These are phyloP conservation scores for Alternaria metachromatica DNA, from an alignment of 2,329 filamentous ascomycete species.

Conservation along the genomic window DNA sequence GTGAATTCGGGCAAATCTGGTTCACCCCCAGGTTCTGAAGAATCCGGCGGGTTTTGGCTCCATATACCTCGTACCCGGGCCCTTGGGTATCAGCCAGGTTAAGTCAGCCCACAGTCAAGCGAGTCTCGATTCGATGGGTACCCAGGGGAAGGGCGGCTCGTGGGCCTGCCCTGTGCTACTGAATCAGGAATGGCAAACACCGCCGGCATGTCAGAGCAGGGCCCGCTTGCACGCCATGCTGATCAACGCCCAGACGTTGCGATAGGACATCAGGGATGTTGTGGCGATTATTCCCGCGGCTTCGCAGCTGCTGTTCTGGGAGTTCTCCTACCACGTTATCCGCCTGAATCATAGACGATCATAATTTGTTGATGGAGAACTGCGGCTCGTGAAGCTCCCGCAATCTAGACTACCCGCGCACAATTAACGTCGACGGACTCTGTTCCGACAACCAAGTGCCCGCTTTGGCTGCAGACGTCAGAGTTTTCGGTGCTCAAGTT, in stretches of 20 bases:
- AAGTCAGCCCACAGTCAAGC: conserved; percentile 11
- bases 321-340: background rate
- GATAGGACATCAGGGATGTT: background rate
- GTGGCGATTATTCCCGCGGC: background rate
- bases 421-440: background rate
- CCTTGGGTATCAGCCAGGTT: conserved; percentile 6
- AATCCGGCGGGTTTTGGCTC: conserved; percentile 17
- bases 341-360: background rate
- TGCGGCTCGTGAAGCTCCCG: conserved; percentile 1
- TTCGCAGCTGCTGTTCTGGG: background rate
- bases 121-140: conserved; percentile 9
- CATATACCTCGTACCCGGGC: conserved; percentile 20
- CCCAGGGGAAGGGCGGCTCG: conserved; percentile 16
- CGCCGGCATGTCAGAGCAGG: conserved; percentile 5
- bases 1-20: conserved; percentile 13
- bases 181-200: conserved; percentile 1
- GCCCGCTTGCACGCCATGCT: background rate
- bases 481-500: conserved; percentile 1
- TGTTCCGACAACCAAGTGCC: background rate
- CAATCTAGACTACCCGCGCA: background rate
- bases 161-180: conserved; percentile 1
- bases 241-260: conserved; percentile 1
- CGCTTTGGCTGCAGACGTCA: conserved; percentile 1
- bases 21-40: conserved; percentile 19
- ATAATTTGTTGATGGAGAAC: background rate